phyloP scores from a whole-genome alignment of 2,329 filamentous ascomycete species.

The Alternaria panax region DNA sequence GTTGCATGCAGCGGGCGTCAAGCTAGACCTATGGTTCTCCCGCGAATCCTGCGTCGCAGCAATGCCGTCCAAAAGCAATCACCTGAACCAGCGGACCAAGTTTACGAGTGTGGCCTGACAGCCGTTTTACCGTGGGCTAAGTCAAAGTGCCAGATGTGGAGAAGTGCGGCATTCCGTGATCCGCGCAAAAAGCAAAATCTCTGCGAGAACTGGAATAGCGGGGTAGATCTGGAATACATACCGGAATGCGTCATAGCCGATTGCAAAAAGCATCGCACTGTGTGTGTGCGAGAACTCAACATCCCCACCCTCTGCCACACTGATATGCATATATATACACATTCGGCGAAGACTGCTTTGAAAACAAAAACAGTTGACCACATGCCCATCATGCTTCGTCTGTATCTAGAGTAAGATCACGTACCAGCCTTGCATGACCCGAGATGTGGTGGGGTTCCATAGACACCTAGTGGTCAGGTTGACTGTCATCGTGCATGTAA shows the following conservation, averaged over 20 bases:
- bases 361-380: background rate
- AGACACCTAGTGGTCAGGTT: background rate
- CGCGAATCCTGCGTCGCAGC: background rate
- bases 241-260: background rate
- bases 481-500: background rate
- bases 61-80: constrained; percentile 4
- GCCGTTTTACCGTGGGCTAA: constrained; percentile 1
- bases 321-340: background rate
- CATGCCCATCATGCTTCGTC: background rate
- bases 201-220: background rate
- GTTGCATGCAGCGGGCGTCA: constrained; percentile 3
- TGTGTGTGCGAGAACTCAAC: constrained; percentile 1
- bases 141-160: background rate
- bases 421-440: background rate
- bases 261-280: background rate
- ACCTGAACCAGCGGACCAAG: background rate
- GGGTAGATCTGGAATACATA: background rate
- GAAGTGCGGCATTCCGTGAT: background rate
- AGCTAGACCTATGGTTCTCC: constrained; percentile 12
- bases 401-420: background rate
- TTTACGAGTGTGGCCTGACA: background rate
- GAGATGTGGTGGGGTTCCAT: background rate
- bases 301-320: background rate
- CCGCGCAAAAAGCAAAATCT: constrained; percentile 4
- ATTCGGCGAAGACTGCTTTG: background rate